A percentile compares a stretch with the other conserved stretches of the same genome.
Conservation (phyloP, 805 yeast species). For the Candida hispaniensis region DNA sequence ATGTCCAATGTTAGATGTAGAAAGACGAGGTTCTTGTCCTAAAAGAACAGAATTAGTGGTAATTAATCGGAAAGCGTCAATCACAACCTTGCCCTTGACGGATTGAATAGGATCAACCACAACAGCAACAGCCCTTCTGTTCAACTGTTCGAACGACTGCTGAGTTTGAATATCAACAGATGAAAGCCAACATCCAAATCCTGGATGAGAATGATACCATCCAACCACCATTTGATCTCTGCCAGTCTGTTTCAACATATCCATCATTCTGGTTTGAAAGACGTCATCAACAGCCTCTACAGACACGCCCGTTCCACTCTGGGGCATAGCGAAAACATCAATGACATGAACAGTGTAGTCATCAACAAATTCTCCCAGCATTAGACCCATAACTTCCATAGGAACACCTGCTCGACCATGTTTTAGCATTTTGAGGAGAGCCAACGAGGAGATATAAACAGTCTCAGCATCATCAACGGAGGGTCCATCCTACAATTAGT, state of each 20-base stretch:
- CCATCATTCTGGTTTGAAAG: constrained; percentile 98
- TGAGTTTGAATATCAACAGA: constrained; percentile 96
- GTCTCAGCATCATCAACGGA: constrained; percentile 93
- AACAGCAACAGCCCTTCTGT: constrained; percentile 93
- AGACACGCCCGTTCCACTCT: constrained; percentile 87
- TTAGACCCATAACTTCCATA: constrained; percentile 92
- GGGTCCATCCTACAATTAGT: constrained; percentile 47
- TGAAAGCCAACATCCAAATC: constrained; percentile 99
- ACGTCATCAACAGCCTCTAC: constrained; percentile 99
- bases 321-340: constrained; percentile 99
- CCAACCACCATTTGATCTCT: constrained; percentile 99
- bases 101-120: constrained; percentile 98
- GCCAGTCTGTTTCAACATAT: constrained; percentile 98
- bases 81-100: constrained; percentile 96
- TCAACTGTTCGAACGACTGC: constrained; percentile 93
- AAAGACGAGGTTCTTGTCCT: constrained; percentile 96
- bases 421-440: constrained; percentile 89
- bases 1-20: constrained; percentile 91
- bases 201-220: constrained; percentile 99
- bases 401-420: constrained; percentile 78
- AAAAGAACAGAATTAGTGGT: constrained; percentile 79
- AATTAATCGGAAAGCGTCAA: constrained; percentile 94
- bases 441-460: constrained; percentile 90
- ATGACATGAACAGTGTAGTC: constrained; percentile 94
- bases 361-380: constrained; percentile 97